Percentiles rank a stretch among this genome's conserved stretches.
phyloP scores from a whole-genome alignment of 257 asterid genomes.

The Ocimum tenuiflorum region DNA sequence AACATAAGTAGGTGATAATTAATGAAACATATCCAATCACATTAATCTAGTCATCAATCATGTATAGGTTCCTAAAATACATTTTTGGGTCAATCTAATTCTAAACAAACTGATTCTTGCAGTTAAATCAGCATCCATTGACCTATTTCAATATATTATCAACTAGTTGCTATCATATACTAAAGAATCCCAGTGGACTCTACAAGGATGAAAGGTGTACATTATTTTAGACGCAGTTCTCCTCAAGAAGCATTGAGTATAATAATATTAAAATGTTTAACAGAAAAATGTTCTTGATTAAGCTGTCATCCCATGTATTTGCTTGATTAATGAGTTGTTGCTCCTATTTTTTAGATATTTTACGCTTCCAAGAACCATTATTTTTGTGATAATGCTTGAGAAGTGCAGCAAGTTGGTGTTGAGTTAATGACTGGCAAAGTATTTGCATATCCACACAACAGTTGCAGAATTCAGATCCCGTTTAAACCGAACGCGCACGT shows the following conservation, averaged over 20 bases:
- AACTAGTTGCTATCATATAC: conserved; percentile 25
- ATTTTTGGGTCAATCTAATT: conserved; percentile 18
- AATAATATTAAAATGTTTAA: conserved; percentile 9
- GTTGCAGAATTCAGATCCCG: conserved; percentile 9
- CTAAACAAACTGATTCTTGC: neutral
- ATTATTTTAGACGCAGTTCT: neutral
- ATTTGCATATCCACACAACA: neutral
- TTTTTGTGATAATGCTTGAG: conserved; percentile 9
- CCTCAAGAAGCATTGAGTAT: neutral
- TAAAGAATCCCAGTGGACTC: conserved; percentile 26
- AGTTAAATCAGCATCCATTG: conserved; percentile 29
- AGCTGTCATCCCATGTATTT: too few relatives aligned
- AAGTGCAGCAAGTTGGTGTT: conserved; percentile 21
- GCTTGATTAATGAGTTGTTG: too few relatives aligned
- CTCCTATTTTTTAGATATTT: conserved; percentile 9
- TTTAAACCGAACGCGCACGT: neutral
- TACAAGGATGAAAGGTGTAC: neutral
- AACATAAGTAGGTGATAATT: conserved; percentile 8
- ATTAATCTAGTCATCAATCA: conserved; percentile 18
- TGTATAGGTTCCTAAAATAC: conserved; percentile 12
- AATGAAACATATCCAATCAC: conserved; percentile 18
- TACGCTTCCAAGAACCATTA: neutral
- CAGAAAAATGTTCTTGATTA: neutral
- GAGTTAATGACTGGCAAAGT: conserved; percentile 6
- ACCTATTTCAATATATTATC: conserved; percentile 26